Percentiles rank a stretch among this genome's conserved stretches.
phyloP scores from a whole-genome alignment of 192 early-diverging fungal genomes.

The Rhizoclosmatium sp. region DNA sequence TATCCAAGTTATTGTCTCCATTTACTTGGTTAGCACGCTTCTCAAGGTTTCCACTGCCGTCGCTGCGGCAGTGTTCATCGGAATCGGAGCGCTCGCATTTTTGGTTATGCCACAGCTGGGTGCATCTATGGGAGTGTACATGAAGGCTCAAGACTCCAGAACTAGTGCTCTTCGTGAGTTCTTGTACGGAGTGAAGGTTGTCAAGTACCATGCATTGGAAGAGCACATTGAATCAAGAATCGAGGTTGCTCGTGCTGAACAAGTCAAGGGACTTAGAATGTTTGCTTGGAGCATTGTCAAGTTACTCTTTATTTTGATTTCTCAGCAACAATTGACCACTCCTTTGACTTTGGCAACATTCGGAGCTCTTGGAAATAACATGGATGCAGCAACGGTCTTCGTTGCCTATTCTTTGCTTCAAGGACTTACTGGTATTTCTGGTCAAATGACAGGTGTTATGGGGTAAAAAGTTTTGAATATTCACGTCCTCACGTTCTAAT shows the following conservation, averaged over 20 bases:
- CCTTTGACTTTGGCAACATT: slow-evolving; percentile 29
- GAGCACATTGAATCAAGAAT: slow-evolving; percentile 1
- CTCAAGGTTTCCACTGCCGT: slow-evolving; percentile 10
- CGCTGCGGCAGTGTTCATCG: slow-evolving; percentile 8
- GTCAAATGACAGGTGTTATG: slow-evolving; percentile 55
- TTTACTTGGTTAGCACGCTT: slow-evolving; percentile 13
- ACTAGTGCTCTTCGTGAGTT: background rate
- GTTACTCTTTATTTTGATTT: background rate
- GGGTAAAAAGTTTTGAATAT: slow-evolving; percentile 35
- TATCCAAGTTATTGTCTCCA: slow-evolving; percentile 22
- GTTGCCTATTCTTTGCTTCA: slow-evolving; percentile 62
- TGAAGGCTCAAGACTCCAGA: background rate
- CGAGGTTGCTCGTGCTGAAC: background rate
- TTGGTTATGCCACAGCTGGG: background rate
- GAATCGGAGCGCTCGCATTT: background rate
- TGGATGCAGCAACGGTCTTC: slow-evolving; percentile 63
- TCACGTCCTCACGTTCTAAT: slow-evolving; percentile 1
- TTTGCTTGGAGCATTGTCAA: background rate
- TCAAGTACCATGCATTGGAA: slow-evolving; percentile 23
- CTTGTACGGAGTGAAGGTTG: background rate
- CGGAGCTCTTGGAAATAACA: slow-evolving; percentile 1
- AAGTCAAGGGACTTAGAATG: background rate
- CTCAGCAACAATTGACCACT: background rate
- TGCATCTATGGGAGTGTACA: background rate
- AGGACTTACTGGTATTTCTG: slow-evolving; percentile 58